phyloP scores from a whole-genome alignment of 2,329 filamentous ascomycete genomes.

The Phoma herbarum region DNA sequence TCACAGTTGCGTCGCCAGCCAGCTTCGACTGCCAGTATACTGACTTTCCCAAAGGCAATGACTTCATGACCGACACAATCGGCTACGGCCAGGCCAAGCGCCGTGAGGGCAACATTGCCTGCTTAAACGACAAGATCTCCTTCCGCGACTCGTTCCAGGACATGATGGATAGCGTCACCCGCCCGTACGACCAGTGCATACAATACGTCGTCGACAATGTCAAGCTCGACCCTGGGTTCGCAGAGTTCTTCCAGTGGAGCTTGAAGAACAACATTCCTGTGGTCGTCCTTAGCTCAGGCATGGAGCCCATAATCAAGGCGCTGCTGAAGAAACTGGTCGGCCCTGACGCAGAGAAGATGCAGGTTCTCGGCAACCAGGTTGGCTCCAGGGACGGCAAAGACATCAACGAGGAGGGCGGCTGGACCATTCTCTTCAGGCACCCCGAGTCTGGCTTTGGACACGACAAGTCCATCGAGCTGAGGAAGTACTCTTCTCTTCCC shows the following conservation, averaged over 20 bases:
- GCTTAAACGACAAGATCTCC: constrained; percentile 73
- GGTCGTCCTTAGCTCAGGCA: constrained; percentile 89
- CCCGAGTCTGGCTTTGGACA: constrained; percentile 87
- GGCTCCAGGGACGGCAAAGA: constrained; percentile 73
- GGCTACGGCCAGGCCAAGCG: constrained; percentile 81
- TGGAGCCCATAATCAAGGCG: constrained; percentile 89
- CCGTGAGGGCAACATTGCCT: constrained; percentile 75
- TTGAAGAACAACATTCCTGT: constrained; percentile 85
- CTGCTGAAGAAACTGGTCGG: constrained; percentile 83
- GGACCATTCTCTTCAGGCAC: constrained; percentile 89
- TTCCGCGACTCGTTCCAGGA: constrained; percentile 87
- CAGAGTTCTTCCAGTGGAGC: constrained; percentile 86
- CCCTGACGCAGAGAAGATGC: constrained; percentile 77
- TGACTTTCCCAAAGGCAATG: constrained; percentile 63
- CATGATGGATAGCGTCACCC: constrained; percentile 89
- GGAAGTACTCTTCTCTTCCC: constrained; percentile 81
- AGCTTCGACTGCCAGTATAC: constrained; percentile 8
- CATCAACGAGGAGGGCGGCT: constrained; percentile 82
- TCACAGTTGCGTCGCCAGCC: constrained; percentile 24
- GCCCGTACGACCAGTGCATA: constrained; percentile 84
- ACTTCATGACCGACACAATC: constrained; percentile 84
- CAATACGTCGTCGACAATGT: constrained; percentile 81
- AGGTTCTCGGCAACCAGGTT: constrained; percentile 91
- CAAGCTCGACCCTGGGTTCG: constrained; percentile 87
- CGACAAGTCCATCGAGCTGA: constrained; percentile 92